A percentile compares a stretch with the other conserved stretches of the same genome.
Evolutionary conservation across 2,329 filamentous ascomycete species (phyloP).

Genomic region (Fusarium scirpi): DNA sequence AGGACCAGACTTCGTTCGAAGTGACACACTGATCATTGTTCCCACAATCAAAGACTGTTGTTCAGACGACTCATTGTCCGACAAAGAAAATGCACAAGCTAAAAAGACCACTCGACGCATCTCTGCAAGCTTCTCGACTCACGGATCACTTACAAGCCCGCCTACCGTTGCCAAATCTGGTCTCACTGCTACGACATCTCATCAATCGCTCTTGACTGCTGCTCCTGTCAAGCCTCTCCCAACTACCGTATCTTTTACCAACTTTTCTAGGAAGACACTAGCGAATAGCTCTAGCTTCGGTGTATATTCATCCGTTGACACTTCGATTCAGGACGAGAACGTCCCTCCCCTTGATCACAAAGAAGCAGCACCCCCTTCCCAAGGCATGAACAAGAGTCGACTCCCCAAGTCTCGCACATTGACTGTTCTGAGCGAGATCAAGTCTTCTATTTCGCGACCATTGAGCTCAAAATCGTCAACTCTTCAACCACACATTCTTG

Average conservation of each 20-base stretch:
- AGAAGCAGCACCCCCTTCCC: background rate
- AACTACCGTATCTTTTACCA: constrained; percentile 28
- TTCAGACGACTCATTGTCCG: constrained; percentile 33
- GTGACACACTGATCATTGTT: constrained; percentile 52
- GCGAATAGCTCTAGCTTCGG: constrained; percentile 28
- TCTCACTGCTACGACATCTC: constrained; percentile 42
- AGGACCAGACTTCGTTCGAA: constrained; percentile 52
- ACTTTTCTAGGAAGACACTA: constrained; percentile 23
- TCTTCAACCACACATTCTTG: constrained; percentile 9
- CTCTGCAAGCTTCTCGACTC: constrained; percentile 49
- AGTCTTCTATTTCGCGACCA: constrained; percentile 57
- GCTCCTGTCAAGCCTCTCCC: constrained; percentile 27
- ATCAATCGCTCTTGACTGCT: constrained; percentile 16
- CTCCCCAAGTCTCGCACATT: constrained; percentile 61
- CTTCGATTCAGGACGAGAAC: constrained; percentile 48
- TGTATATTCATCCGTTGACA: constrained; percentile 19
- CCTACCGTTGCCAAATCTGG: constrained; percentile 50
- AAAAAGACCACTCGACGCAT: constrained; percentile 44
- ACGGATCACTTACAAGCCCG: constrained; percentile 43
- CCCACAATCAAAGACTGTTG: constrained; percentile 53
- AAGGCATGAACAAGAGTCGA: constrained; percentile 37
- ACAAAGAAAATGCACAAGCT: constrained; percentile 11
- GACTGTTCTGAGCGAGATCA: constrained; percentile 59
- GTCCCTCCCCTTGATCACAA: constrained; percentile 21
- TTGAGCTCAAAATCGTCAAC: constrained; percentile 40